These are phyloP conservation scores for Paraphaeosphaeria minitans DNA, from an alignment of 2,329 filamentous ascomycete genomes.

Conservation along the genomic window DNA sequence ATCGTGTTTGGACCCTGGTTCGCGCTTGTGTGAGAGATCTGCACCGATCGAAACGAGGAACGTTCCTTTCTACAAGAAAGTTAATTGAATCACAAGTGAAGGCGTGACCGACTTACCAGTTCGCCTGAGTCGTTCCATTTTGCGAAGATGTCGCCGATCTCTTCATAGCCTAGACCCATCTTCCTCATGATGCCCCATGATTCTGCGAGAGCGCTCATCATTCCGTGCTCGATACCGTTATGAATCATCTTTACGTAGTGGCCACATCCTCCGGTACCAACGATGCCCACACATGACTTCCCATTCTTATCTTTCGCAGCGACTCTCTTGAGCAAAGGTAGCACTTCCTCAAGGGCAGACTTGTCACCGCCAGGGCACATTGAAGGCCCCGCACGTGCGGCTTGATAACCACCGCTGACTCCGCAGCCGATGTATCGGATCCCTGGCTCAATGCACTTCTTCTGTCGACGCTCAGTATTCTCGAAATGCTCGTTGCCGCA, in stretches of 20 bases:
- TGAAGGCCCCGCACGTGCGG: conserved; percentile 68
- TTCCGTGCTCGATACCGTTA: conserved; percentile 75
- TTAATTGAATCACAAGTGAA: conserved; percentile 3
- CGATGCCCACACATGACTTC: conserved; percentile 63
- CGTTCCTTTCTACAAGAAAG: conserved; percentile 51
- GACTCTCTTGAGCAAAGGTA: conserved; percentile 66
- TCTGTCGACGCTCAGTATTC: conserved; percentile 67
- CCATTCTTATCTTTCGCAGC: conserved; percentile 67
- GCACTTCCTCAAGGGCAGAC: conserved; percentile 60
- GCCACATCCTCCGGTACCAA: conserved; percentile 67
- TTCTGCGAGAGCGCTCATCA: conserved; percentile 69
- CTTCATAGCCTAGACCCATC: conserved; percentile 63
- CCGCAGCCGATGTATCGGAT: conserved; percentile 71
- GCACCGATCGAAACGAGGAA: conserved; percentile 68
- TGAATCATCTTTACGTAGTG: conserved; percentile 80
- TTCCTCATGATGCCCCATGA: conserved; percentile 67
- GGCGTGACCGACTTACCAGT: conserved; percentile 47
- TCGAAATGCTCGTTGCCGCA: conserved; percentile 71
- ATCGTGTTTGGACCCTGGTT: conserved; percentile 26
- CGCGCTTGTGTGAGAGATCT: conserved; percentile 62
- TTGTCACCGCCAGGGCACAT: conserved; percentile 68
- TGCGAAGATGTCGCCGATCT: conserved; percentile 64
- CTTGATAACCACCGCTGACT: conserved; percentile 72
- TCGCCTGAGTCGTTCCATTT: conserved; percentile 66
- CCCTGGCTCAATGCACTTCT: conserved; percentile 60